Percentiles rank a stretch among this genome's conserved stretches.
Conservation (phyloP, 257 asterid genomes). For the Fraxinus quadrangulata region DNA sequence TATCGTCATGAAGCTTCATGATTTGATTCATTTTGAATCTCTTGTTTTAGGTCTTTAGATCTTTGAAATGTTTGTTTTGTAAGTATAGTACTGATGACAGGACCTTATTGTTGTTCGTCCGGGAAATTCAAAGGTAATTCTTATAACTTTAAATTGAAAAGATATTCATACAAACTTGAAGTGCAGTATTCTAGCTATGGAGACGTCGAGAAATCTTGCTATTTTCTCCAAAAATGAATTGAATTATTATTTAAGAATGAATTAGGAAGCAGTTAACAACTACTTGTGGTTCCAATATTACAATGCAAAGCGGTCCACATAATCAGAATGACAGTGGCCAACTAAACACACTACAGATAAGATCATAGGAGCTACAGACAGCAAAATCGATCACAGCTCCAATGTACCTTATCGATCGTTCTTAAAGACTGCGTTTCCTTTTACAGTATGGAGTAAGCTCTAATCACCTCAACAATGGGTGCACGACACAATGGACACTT, state of each 20-base stretch:
- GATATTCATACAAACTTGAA: no score
- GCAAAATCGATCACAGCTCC: constrained; percentile 35
- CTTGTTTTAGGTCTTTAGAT: no score
- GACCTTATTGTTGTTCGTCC: no score
- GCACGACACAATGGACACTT: constrained; percentile 95
- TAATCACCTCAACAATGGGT: constrained; percentile 87
- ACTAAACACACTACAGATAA: constrained; percentile 38
- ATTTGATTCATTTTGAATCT: no score
- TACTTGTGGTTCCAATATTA: constrained; percentile 41
- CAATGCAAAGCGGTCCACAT: constrained; percentile 39
- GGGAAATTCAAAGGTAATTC: no score
- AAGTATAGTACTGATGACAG: no score
- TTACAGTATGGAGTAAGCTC: constrained; percentile 91
- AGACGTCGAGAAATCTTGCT: background rate
- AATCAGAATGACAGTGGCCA: constrained; percentile 36
- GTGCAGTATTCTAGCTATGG: no score
- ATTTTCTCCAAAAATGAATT: constrained; percentile 38
- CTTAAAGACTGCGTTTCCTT: constrained; percentile 35
- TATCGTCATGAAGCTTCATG: no score
- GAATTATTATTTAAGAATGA: constrained; percentile 57
- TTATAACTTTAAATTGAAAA: no score
- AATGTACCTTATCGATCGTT: constrained; percentile 32
- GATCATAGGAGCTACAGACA: constrained; percentile 36
- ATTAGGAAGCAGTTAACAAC: constrained; percentile 44
- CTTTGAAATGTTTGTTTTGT: no score